Percentiles rank a stretch among this genome's conserved stretches.
Conservation (phyloP, 106 monocot species). For the Allium fistulosum region DNA sequence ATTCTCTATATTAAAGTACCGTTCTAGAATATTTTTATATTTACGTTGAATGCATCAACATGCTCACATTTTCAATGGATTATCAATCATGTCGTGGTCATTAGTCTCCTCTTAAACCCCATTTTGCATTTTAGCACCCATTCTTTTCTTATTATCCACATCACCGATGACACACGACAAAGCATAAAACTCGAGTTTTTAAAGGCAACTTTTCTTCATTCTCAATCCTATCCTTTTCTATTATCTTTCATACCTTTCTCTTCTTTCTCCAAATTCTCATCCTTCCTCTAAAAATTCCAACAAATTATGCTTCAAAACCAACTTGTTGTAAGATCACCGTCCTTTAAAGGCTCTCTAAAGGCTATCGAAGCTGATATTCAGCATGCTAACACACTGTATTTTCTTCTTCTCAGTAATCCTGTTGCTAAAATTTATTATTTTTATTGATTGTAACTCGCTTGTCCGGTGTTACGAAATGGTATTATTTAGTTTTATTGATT, state of each 20-base stretch:
- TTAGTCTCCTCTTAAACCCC: background rate
- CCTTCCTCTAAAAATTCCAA: background rate
- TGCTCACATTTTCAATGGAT: too few species aligned
- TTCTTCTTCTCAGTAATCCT: conserved; percentile 3
- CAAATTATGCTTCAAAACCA: conserved; percentile 48
- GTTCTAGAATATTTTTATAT: too few species aligned
- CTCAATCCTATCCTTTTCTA: background rate
- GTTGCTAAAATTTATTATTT: background rate
- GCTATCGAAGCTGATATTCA: conserved; percentile 65
- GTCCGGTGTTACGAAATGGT: too few species aligned
- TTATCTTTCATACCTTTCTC: background rate
- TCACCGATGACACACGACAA: background rate
- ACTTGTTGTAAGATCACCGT: conserved; percentile 23
- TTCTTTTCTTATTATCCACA: background rate
- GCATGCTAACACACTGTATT: conserved; percentile 79
- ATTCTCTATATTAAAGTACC: too few species aligned
- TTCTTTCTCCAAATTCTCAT: background rate
- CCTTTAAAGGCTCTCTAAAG: conserved; percentile 59
- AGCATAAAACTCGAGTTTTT: background rate
- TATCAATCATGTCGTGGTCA: too few species aligned
- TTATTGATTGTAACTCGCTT: too few species aligned
- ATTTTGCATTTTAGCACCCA: background rate
- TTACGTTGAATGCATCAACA: too few species aligned
- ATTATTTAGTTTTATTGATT: background rate
- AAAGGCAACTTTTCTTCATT: conserved; percentile 2